Evolutionary conservation across 2,329 filamentous ascomycete species (phyloP), one percentile per base, ranked within the genome.

Genomic region (Scedosporium minutisporum): DNA sequence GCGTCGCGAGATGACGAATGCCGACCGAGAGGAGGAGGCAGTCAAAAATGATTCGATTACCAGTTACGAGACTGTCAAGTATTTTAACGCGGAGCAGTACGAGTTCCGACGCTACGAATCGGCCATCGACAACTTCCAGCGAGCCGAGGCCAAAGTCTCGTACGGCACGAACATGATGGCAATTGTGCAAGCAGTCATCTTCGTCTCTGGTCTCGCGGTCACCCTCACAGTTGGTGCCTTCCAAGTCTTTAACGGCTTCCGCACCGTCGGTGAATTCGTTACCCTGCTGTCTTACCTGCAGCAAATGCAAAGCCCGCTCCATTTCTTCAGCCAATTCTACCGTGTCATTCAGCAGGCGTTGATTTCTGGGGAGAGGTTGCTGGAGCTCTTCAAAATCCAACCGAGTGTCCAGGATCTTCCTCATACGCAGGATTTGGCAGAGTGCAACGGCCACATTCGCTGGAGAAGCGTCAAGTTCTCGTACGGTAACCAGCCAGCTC

Each of bases 31-130:
- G 75, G 92, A 97, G 75, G 93, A 97, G 74, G 95, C 95, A 6
- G 92, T 97, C 68, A 97, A 97, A 76, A 97, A 97, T 72, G 95
- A 99, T 74, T 97, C 95, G 0, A 95, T 99, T 79, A 92, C 95
- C 65, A 96, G 92, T n/a, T 99, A 97, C 73, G 95, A 99, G 77
- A 93, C 90, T 1, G 90, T 93, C 71, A 95, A 93, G 72, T 93
- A 93, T 70, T 95, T 95, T 80, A 93, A 93, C 68, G 90, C 90
- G 6, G 90, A 93, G 70, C 79, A 84, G 2, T 93, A 89, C 70
- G 90, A 95, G 70, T 92, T 91, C 67, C 78, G 81, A 58, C 83
- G 90, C 25, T 93, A 92, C 70, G 82, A 86, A 57, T 75, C 81
- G 55, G 89, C 90, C 27, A 89, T 95, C 62, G 77, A 78, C 57